phyloP scores from a whole-genome alignment of 2,329 filamentous ascomycete genomes.

The Penicillium decumbens region DNA sequence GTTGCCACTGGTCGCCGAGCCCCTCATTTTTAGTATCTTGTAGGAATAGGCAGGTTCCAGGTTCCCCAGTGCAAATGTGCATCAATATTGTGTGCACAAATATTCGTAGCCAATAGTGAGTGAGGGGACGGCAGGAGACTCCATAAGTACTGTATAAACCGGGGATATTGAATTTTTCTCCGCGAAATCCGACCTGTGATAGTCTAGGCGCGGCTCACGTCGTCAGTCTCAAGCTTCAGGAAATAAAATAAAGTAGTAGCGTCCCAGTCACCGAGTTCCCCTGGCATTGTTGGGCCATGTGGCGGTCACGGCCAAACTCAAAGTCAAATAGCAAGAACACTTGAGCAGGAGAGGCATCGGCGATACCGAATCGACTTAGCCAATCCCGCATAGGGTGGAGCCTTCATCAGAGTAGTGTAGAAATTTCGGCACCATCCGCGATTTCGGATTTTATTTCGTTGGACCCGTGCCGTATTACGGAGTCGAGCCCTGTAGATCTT shows the following conservation, averaged over 20 bases:
- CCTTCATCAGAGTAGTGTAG: not conserved
- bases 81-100: too few species aligned
- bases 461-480: slow-evolving; percentile 13
- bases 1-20: not conserved
- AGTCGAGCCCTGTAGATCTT: slow-evolving; percentile 26
- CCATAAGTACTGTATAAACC: too few species aligned
- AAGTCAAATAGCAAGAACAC: not conserved
- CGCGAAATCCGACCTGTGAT: not conserved
- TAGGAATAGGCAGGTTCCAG: not conserved
- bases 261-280: slow-evolving; percentile 12
- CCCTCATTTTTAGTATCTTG: not conserved
- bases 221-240: slow-evolving; percentile 11
- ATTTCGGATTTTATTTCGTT: slow-evolving; percentile 12
- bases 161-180: too few species aligned
- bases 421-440: slow-evolving; percentile 9
- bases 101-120: not conserved
- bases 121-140: not conserved
- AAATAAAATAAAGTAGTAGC: not conserved
- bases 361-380: slow-evolving; percentile 15
- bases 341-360: slow-evolving; percentile 5
- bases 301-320: slow-evolving; percentile 1
- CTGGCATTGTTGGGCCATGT: not conserved
- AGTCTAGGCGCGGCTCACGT: too few species aligned
- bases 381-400: slow-evolving; percentile 13
- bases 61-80: not conserved